Percentiles rank a stretch among this genome's conserved stretches.
Conservation (phyloP, 257 asterid species). For the Solanum arcanum region DNA sequence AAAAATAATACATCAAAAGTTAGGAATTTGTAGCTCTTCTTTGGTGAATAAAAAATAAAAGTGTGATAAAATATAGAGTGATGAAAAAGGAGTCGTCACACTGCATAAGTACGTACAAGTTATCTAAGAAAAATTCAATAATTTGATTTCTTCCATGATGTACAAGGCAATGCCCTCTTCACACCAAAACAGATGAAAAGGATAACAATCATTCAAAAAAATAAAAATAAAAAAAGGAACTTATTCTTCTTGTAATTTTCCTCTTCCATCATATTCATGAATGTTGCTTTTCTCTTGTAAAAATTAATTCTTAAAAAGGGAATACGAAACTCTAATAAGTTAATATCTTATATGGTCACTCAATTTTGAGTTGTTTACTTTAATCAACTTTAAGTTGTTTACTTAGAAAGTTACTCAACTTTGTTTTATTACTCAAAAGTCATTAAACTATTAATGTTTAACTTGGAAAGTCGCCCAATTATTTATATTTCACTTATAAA, state of each 20-base stretch:
- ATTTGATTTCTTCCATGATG: not conserved
- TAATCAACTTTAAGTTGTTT: no score
- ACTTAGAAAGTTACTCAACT: no score
- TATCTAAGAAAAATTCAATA: not conserved
- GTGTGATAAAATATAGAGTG: not conserved
- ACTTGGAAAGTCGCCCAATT: no score
- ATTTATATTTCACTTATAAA: no score
- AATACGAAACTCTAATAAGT: no score
- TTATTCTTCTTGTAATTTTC: not conserved
- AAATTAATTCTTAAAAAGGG: not conserved
- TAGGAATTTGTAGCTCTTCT: not conserved
- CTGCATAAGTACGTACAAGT: not conserved
- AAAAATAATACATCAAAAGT: not conserved
- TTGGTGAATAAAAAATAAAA: not conserved
- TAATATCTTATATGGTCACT: no score
- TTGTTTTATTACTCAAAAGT: no score
- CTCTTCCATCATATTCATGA: not conserved
- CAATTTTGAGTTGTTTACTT: no score
- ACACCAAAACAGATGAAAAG: not conserved
- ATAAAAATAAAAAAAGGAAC: not conserved
- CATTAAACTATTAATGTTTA: no score
- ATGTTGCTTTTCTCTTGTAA: not conserved
- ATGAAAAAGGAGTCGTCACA: not conserved
- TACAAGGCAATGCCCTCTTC: not conserved
- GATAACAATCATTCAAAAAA: not conserved